These are phyloP conservation scores for Beauveria pseudobassiana DNA, from an alignment of 2,329 filamentous ascomycete genomes.

Conservation along the genomic window DNA sequence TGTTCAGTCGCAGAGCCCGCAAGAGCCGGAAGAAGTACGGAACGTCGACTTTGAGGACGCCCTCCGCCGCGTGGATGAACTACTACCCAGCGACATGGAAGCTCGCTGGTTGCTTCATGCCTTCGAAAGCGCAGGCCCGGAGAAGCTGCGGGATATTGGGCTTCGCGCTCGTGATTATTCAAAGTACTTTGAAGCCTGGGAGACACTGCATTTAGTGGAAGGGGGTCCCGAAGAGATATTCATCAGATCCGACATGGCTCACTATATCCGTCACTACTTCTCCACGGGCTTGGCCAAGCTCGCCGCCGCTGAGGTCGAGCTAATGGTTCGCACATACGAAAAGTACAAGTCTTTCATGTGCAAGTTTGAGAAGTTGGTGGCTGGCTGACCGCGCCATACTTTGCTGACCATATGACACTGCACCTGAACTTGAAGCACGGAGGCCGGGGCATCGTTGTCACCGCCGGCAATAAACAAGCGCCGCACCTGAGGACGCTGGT, in stretches of 20 bases:
- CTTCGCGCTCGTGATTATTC: constrained; percentile 1
- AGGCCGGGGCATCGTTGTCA: constrained; percentile 1
- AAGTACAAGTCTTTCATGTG: not conserved
- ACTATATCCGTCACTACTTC: not conserved
- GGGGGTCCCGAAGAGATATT: not conserved
- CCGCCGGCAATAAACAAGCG: not conserved
- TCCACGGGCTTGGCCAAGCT: not conserved
- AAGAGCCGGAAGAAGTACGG: not conserved
- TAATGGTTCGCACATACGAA: not conserved
- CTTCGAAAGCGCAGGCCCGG: not conserved
- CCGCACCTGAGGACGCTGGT: not conserved
- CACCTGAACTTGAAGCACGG: constrained; percentile 2
- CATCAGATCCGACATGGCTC: not conserved
- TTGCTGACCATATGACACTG: constrained; percentile 2
- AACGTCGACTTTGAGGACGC: not conserved
- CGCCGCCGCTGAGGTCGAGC: not conserved
- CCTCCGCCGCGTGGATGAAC: not conserved
- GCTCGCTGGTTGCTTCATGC: not conserved
- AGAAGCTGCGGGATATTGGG: constrained; percentile 3
- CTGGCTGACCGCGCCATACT: constrained; percentile 2
- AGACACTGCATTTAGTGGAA: not conserved
- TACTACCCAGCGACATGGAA: not conserved
- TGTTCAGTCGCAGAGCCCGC: not conserved
- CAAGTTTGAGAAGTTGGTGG: not conserved
- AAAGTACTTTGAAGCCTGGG: not conserved